A percentile compares a stretch with the other conserved stretches of the same genome.
These are phyloP conservation scores for Xylaria polymorpha DNA, from an alignment of 2,329 filamentous ascomycete genomes.

Conservation along the genomic window DNA sequence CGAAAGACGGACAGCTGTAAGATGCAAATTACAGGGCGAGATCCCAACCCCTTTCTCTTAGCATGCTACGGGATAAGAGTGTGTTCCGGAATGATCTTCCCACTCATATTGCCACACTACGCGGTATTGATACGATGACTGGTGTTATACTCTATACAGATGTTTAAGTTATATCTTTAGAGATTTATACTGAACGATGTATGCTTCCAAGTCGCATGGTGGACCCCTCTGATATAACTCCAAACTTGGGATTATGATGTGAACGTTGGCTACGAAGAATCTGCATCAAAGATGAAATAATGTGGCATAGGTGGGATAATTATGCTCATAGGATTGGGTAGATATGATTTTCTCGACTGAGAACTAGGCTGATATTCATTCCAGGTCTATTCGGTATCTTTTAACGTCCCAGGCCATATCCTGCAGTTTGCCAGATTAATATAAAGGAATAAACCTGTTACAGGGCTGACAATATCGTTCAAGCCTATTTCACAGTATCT, in stretches of 20 bases:
- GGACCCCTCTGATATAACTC: not conserved
- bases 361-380: constrained; percentile 2
- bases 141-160: not conserved
- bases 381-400: constrained; percentile 19
- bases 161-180: not conserved
- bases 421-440: constrained; percentile 19
- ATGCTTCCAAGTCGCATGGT: not conserved
- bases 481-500: constrained; percentile 20
- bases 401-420: constrained; percentile 9
- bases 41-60: not conserved
- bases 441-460: constrained; percentile 15
- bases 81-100: not conserved
- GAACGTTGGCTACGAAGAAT: not conserved
- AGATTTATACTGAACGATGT: not conserved
- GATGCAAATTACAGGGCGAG: not conserved
- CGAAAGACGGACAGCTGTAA: not conserved
- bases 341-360: not conserved
- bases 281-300: not conserved
- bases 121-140: not conserved
- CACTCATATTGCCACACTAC: not conserved
- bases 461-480: constrained; percentile 12
- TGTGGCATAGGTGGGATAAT: not conserved
- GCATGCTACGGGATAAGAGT: not conserved
- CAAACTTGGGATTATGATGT: not conserved
- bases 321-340: not conserved